These are phyloP conservation scores for Tolypocladium sp. DNA, from an alignment of 2,329 filamentous ascomycete species.

Conservation along the genomic window DNA sequence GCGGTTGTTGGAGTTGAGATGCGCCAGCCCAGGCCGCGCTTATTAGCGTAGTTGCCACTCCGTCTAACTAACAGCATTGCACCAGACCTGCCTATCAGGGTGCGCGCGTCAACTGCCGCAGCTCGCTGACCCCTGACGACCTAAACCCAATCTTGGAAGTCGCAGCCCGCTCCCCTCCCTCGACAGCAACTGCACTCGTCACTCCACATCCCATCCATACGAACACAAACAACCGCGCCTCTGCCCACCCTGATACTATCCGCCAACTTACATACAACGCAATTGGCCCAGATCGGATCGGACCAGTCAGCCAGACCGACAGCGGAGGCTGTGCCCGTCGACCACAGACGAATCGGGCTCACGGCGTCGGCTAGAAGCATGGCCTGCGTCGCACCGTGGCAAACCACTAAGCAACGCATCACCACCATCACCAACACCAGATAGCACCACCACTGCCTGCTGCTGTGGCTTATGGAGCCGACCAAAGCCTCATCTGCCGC, in stretches of 20 bases:
- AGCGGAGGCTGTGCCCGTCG: neutral
- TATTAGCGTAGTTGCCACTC: neutral
- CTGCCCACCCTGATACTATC: neutral
- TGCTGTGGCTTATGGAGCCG: conserved; percentile 7
- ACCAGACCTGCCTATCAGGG: neutral
- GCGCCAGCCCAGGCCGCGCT: neutral
- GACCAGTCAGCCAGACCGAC: neutral
- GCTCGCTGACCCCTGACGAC: neutral
- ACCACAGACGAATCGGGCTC: neutral
- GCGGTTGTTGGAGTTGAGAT: neutral
- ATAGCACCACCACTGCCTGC: neutral
- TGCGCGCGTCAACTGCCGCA: neutral
- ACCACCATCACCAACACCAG: neutral
- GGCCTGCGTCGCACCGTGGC: neutral
- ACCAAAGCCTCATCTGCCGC: neutral
- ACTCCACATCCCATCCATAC: neutral
- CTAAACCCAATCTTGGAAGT: neutral
- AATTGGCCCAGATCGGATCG: neutral
- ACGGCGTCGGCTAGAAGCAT: neutral
- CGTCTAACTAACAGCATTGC: neutral
- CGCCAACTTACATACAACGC: neutral
- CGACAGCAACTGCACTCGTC: neutral
- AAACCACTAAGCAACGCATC: neutral
- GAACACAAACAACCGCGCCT: neutral
- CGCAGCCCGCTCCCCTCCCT: neutral